phyloP scores from a whole-genome alignment of 2,329 filamentous ascomycete species.

The Cercospora sesami region DNA sequence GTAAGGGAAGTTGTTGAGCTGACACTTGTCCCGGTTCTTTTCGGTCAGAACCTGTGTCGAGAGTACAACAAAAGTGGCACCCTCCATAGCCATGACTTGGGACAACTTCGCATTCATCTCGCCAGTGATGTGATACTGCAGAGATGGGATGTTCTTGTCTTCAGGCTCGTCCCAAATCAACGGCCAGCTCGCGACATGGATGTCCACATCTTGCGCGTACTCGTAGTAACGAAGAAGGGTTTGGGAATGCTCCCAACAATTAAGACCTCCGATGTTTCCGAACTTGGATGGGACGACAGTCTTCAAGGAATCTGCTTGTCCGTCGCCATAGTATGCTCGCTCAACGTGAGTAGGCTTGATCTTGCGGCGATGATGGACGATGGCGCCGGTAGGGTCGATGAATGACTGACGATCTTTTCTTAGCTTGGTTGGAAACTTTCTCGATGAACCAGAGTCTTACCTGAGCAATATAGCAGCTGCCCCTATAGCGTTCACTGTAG shows the following conservation, averaged over 20 bases:
- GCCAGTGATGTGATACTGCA: constrained; percentile 18
- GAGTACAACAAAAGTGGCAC: constrained; percentile 15
- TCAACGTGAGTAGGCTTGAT: constrained; percentile 60
- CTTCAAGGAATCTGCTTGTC: constrained; percentile 52
- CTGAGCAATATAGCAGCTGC: constrained; percentile 56
- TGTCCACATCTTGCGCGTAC: constrained; percentile 16
- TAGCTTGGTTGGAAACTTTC: not conserved
- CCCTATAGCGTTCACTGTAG: constrained; percentile 54
- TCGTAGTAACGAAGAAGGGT: constrained; percentile 19
- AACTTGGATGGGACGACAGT: constrained; percentile 45
- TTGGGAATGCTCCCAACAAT: constrained; percentile 35
- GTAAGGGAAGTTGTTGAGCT: constrained; percentile 13
- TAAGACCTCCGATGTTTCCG: constrained; percentile 23
- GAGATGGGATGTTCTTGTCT: not conserved
- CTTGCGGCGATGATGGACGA: constrained; percentile 58
- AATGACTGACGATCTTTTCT: constrained; percentile 33
- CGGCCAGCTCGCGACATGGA: constrained; percentile 18
- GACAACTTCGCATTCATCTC: constrained; percentile 13
- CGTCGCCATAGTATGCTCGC: constrained; percentile 57
- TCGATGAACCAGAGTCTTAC: constrained; percentile 26
- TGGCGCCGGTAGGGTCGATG: constrained; percentile 49
- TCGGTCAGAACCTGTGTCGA: constrained; percentile 14
- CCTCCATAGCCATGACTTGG: constrained; percentile 19
- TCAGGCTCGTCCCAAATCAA: constrained; percentile 9
- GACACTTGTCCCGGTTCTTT: constrained; percentile 1